Evolutionary conservation across 768 basidiomycete genomes (phyloP), one percentile per base, ranked within the genome.

Genomic region (Leccinum subgranulosum): DNA sequence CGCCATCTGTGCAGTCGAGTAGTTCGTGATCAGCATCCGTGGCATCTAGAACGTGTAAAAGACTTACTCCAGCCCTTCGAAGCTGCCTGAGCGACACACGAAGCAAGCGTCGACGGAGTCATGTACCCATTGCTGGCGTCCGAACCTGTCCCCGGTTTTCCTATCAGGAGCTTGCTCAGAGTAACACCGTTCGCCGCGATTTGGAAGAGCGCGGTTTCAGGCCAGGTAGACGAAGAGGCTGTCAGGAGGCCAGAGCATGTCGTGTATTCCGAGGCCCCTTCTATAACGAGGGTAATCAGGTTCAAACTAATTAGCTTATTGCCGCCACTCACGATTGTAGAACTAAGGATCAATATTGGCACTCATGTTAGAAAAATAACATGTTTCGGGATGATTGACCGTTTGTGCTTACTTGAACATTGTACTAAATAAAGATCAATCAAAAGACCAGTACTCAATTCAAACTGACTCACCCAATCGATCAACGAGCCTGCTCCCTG

Each of bases 51-150:
- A 43, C n/a, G 2, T 43, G n/a, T 8, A 27, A 43, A 43, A 43
- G 5, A 75, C 86, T 72, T 59, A 86, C 85, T 80, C 89, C 89
- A 91, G 28, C 87, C 88, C 56, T 78, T 55, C 12, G 61, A 64
- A 61, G 84, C 81, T 0, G 85, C 90, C 69, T 84, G 75, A 15
- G 76, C 62, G 31, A 90, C 73, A 66, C 90, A 92, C 2, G 71
- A 69, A 0, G 84, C 80, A 17, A 92, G 75, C 14, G 79, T 80
- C 2, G 77, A 69, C 1, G 86, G 76, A 28, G 73, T 74, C 62
- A 92, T 84, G 72, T 81, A 90, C 4, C 86, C 79, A 36, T 76
- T 81, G 50, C 51, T 74, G 1, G 82, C 80, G 27, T 79, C 78
- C 4, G 64, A 64, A 1, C 66, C 31, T 25, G 69, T 77, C 2